Conservation (phyloP, 1,284 basidiomycete species). For the Apiotrichum porosum region DNA sequence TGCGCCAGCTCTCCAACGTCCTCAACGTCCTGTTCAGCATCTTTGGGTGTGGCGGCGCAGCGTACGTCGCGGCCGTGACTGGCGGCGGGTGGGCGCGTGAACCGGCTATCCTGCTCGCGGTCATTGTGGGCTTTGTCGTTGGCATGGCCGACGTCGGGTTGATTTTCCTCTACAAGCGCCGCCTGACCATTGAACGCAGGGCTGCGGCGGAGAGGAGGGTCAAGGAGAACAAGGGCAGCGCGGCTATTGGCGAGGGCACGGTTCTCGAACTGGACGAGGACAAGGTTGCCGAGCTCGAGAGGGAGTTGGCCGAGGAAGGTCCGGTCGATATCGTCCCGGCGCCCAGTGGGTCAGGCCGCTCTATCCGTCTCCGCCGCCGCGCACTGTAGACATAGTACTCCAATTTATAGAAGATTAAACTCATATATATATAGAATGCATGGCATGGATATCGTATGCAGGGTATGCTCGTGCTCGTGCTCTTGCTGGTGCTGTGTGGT, state of each 20-base stretch:
- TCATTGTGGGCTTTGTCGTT: constrained; percentile 33
- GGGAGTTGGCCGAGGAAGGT: neutral
- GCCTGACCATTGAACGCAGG: constrained; percentile 18
- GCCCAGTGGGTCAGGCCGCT: too few relatives aligned
- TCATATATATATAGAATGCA: too few relatives aligned
- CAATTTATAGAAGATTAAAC: too few relatives aligned
- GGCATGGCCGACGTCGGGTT: constrained; percentile 35
- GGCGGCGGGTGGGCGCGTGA: constrained; percentile 35
- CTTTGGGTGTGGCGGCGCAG: constrained; percentile 33
- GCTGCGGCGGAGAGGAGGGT: constrained; percentile 15
- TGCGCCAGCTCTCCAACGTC: constrained; percentile 28
- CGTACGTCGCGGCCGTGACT: constrained; percentile 30
- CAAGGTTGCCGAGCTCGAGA: neutral
- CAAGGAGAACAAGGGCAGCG: constrained; percentile 9
- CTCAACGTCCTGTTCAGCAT: constrained; percentile 44
- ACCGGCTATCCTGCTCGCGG: constrained; percentile 26
- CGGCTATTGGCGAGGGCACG: neutral
- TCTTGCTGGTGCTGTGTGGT: too few relatives aligned
- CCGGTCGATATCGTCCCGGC: too few relatives aligned
- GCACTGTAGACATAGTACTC: neutral
- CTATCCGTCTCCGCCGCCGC: constrained; percentile 7
- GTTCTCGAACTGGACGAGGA: constrained; percentile 1
- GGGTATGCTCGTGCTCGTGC: too few relatives aligned
- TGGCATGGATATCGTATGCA: too few relatives aligned
- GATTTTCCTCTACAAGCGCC: constrained; percentile 25